These are phyloP conservation scores for Acanthamoeba polyphaga DNA, from an alignment of 208 protist genomes.

Conservation along the genomic window DNA sequence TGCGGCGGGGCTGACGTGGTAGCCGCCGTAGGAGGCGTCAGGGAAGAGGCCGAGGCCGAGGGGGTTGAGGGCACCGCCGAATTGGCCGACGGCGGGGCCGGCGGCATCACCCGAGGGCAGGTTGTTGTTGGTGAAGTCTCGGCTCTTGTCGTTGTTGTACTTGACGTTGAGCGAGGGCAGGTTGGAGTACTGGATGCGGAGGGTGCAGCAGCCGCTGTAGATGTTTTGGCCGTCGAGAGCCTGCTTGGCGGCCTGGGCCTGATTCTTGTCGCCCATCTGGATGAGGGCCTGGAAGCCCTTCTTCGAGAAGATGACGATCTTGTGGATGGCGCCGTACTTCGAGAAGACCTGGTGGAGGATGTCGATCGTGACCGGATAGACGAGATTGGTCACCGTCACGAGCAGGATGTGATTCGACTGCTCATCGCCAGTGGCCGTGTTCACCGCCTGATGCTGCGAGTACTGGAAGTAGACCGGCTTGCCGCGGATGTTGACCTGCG, in stretches of 20 bases:
- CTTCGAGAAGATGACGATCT: slow-evolving; percentile 72
- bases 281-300: slow-evolving; percentile 74
- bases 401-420: slow-evolving; percentile 85
- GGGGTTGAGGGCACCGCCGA: slow-evolving; percentile 12
- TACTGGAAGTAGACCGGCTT: slow-evolving; percentile 85
- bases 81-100: slow-evolving; percentile 53
- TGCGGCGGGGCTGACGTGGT: slow-evolving; percentile 61
- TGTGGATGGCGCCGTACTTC: slow-evolving; percentile 59
- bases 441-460: slow-evolving; percentile 83
- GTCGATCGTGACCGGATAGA: slow-evolving; percentile 88
- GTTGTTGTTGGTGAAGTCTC: slow-evolving; percentile 71
- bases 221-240: slow-evolving; percentile 73
- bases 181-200: slow-evolving; percentile 68
- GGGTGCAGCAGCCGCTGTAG: slow-evolving; percentile 75
- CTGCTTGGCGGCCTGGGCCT: slow-evolving; percentile 23
- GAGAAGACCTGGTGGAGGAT: slow-evolving; percentile 84
- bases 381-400: slow-evolving; percentile 84
- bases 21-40: slow-evolving; percentile 50
- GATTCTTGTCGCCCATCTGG: slow-evolving; percentile 58
- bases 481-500: slow-evolving; percentile 79
- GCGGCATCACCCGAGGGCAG: slow-evolving; percentile 70
- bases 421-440: slow-evolving; percentile 67
- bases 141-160: slow-evolving; percentile 72
- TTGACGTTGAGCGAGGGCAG: slow-evolving; percentile 58
- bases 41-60: slow-evolving; percentile 35